These are phyloP conservation scores for Stygiomarasmius scandens DNA, from an alignment of 1,284 basidiomycete species.

Conservation along the genomic window DNA sequence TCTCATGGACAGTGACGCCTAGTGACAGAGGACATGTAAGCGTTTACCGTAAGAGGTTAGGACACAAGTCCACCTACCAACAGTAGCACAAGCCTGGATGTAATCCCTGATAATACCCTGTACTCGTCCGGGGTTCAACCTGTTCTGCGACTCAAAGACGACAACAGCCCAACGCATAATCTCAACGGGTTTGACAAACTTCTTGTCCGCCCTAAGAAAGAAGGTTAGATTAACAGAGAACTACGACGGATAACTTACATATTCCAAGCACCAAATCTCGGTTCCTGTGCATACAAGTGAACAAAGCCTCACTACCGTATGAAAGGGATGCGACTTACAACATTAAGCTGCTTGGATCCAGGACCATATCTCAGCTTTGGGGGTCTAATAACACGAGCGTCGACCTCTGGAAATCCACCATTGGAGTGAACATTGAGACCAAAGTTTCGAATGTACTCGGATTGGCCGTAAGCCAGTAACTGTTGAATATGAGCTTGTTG, in stretches of 20 bases:
- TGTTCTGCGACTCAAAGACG: neutral
- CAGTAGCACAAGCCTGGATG: neutral
- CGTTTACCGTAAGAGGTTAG: neutral
- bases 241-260: neutral
- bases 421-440: conserved; percentile 7
- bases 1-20: conserved; percentile 33
- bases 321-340: conserved; percentile 2
- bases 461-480: conserved; percentile 17
- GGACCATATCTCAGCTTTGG: conserved; percentile 9
- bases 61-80: conserved; percentile 3
- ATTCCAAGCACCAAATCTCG: conserved; percentile 13
- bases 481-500: neutral
- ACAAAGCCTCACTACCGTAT: neutral
- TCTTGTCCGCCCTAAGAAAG: conserved; percentile 11
- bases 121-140: neutral
- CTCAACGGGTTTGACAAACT: conserved; percentile 7
- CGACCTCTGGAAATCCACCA: neutral
- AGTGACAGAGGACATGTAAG: too few species aligned
- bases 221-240: neutral
- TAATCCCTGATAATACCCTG: neutral
- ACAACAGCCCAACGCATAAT: conserved; percentile 14
- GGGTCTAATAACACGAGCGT: conserved; percentile 10
- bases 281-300: neutral
- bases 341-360: neutral
- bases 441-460: conserved; percentile 19